Conservation (phyloP, 805 yeast species). For the Lipomyces kockii region DNA sequence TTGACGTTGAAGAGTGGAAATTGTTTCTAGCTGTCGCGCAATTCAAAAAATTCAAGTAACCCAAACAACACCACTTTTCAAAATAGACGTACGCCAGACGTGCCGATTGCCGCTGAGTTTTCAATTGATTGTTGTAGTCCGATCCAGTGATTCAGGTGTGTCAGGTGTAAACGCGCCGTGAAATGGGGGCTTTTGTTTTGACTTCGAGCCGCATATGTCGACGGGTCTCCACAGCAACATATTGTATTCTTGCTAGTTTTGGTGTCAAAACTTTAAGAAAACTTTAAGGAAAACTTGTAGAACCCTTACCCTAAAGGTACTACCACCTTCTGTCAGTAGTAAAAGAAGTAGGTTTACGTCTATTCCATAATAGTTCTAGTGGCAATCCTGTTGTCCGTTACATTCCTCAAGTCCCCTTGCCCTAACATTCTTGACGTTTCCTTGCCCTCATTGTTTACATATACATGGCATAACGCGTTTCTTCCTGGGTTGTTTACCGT, state of each 20-base stretch:
- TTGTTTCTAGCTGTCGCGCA: neutral
- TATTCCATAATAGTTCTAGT: too few species aligned
- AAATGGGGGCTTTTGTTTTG: neutral
- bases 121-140: neutral
- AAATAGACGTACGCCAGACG: neutral
- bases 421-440: too few species aligned
- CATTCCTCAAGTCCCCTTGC: too few species aligned
- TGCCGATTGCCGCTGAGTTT: neutral
- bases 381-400: too few species aligned
- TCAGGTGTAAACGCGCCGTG: neutral
- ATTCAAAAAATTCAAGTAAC: neutral
- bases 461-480: too few species aligned
- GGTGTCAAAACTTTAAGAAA: too few species aligned
- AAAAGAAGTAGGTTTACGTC: too few species aligned
- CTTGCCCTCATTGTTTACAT: too few species aligned
- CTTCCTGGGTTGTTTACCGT: too few species aligned
- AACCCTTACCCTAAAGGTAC: too few species aligned
- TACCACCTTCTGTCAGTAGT: too few species aligned
- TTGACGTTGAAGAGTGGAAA: neutral
- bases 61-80: neutral
- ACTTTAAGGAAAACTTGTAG: too few species aligned
- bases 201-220: neutral
- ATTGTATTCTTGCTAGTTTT: neutral
- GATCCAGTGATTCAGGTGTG: neutral
- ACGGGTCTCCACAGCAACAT: neutral